Evolutionary conservation across 1,139 yeast genomes (phyloP).

Genomic region (Kurtzmaniella quercitrusa): DNA sequence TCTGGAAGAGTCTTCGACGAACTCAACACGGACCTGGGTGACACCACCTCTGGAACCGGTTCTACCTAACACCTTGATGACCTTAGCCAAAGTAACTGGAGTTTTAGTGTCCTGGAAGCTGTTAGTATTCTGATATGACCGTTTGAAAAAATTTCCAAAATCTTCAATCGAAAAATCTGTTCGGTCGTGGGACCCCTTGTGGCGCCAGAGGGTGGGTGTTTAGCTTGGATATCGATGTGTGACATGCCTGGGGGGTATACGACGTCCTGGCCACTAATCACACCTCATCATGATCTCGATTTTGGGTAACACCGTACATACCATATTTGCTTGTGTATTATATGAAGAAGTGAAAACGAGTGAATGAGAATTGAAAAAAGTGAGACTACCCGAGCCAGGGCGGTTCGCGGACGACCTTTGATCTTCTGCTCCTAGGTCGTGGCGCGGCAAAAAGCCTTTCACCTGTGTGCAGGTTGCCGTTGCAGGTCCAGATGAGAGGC

Average conservation of each 20-base stretch:
- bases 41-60: slow-evolving; percentile 99
- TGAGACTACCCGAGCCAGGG: neutral
- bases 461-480: neutral
- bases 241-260: too few species aligned
- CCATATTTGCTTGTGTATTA: slow-evolving; percentile 18
- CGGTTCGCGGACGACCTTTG: slow-evolving; percentile 6
- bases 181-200: neutral
- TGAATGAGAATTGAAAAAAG: slow-evolving; percentile 5
- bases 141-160: neutral
- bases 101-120: slow-evolving; percentile 66
- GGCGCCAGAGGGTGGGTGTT: too few species aligned
- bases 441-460: neutral
- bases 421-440: neutral
- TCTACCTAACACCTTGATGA: slow-evolving; percentile 98
- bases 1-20: slow-evolving; percentile 97
- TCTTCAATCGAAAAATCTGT: neutral
- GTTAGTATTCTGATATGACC: slow-evolving; percentile 5
- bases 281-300: neutral
- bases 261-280: neutral
- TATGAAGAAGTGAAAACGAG: slow-evolving; percentile 10
- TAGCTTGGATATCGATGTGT: too few species aligned
- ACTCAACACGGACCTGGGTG: slow-evolving; percentile 99
- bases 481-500: too few species aligned
- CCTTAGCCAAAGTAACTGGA: slow-evolving; percentile 99
- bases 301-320: slow-evolving; percentile 13